Evolutionary conservation across 257 asterid genomes (phyloP).

Genomic region (Ehretia macrophylla): DNA sequence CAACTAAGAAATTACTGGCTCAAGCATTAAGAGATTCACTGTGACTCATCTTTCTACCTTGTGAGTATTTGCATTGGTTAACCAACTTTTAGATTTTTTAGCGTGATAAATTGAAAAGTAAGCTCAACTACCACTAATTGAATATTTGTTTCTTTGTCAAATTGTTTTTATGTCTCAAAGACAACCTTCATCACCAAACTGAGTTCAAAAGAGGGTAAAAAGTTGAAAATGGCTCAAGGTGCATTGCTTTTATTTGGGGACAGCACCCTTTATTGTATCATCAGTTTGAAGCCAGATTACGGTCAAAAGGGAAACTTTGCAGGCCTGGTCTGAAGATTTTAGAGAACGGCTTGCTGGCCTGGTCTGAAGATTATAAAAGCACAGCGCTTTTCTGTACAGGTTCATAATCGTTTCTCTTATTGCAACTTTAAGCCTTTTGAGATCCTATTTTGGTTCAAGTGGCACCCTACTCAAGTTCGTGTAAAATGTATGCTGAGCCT

Average conservation of each 20-base stretch:
- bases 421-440: neutral
- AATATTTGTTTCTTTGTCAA: no score
- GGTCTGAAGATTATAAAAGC: neutral
- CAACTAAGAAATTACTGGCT: conserved; percentile 97
- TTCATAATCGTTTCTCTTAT: neutral
- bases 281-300: neutral
- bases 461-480: neutral
- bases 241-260: no score
- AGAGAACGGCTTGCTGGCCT: no score
- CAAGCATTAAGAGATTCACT: conserved; percentile 42
- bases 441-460: neutral
- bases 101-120: neutral
- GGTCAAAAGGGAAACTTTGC: neutral
- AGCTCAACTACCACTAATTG: no score
- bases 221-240: neutral
- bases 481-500: conserved; percentile 4
- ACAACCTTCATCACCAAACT: neutral
- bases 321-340: no score
- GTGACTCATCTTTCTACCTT: neutral
- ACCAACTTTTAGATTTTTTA: neutral
- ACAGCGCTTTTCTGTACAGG: neutral
- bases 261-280: no score
- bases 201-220: neutral
- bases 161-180: no score
- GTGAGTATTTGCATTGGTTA: neutral